Evolutionary conservation across 306 rosid species (phyloP).

Genomic region (Cucurbita pepo): DNA sequence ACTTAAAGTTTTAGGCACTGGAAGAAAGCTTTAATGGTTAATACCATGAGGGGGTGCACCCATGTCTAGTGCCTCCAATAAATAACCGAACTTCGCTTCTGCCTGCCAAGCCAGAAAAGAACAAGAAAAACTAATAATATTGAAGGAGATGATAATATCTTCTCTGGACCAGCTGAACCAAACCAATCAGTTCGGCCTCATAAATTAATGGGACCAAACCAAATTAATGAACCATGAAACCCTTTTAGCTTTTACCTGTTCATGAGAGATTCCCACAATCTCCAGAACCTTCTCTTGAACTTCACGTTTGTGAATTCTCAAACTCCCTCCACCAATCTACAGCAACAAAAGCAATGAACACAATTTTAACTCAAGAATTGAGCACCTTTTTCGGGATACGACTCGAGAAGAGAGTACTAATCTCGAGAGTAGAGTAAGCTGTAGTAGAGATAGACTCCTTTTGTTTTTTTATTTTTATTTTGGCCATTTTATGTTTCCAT

Average conservation of each 20-base stretch:
- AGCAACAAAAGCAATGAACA: conserved; percentile 11
- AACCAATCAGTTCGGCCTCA: background rate
- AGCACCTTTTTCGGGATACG: too few relatives aligned
- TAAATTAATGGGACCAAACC: background rate
- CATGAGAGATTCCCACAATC: conserved; percentile 70
- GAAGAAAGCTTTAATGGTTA: background rate
- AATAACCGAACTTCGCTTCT: conserved; percentile 86
- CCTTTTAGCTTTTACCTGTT: conserved; percentile 38
- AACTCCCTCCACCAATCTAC: conserved; percentile 93
- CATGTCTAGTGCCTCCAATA: conserved; percentile 95
- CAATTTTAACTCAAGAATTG: background rate
- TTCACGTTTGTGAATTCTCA: conserved; percentile 81
- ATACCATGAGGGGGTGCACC: conserved; percentile 99
- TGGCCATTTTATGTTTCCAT: background rate
- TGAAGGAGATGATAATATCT: background rate
- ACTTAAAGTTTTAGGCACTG: background rate
- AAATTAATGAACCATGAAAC: background rate
- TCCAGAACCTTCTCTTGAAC: conserved; percentile 81
- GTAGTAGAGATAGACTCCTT: background rate
- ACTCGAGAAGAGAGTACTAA: background rate
- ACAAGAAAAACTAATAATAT: background rate
- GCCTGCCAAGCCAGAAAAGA: conserved; percentile 38
- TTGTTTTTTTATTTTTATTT: background rate
- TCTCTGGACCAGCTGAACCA: background rate
- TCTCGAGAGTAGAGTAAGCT: background rate